Percentiles rank a stretch among this genome's conserved stretches.
Conservation (phyloP, 441 rosid species). For the Pelargonium cotyledonis region DNA sequence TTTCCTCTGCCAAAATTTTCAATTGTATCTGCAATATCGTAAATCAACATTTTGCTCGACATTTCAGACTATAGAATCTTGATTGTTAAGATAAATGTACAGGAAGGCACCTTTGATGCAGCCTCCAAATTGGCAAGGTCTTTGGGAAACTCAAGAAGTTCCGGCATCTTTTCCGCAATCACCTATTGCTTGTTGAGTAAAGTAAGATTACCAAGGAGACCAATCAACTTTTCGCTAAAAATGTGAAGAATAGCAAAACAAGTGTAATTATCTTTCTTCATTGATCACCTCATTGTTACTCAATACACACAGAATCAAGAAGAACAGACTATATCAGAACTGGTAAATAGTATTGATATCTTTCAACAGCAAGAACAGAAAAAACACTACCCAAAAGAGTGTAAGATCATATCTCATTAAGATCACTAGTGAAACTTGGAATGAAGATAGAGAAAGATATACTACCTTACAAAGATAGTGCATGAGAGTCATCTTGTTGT, state of each 20-base stretch:
- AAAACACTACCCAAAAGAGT: too few species aligned
- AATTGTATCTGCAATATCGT: constrained; percentile 65
- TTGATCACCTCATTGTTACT: not conserved
- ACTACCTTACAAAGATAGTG: constrained; percentile 96
- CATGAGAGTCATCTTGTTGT: constrained; percentile 96
- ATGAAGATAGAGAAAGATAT: not conserved
- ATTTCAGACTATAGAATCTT: constrained; percentile 8
- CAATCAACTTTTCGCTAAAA: not conserved
- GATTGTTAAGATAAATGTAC: not conserved
- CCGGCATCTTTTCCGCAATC: constrained; percentile 82
- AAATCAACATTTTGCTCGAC: constrained; percentile 3
- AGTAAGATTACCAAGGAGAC: constrained; percentile 5
- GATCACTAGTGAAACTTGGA: not conserved
- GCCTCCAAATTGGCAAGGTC: constrained; percentile 66
- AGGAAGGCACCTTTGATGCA: constrained; percentile 59
- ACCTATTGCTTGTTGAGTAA: constrained; percentile 45
- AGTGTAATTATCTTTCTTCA: not conserved
- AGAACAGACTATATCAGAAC: not conserved
- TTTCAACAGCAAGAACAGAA: not conserved
- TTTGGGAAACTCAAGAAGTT: constrained; percentile 69
- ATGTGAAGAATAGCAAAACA: not conserved
- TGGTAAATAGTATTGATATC: not conserved
- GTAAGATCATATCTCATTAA: too few species aligned
- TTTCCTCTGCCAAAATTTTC: constrained; percentile 89
- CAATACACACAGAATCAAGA: not conserved